A percentile compares a stretch with the other conserved stretches of the same genome.
These are phyloP conservation scores for Camillea tinctor DNA, from an alignment of 2,329 filamentous ascomycete species.

Conservation along the genomic window DNA sequence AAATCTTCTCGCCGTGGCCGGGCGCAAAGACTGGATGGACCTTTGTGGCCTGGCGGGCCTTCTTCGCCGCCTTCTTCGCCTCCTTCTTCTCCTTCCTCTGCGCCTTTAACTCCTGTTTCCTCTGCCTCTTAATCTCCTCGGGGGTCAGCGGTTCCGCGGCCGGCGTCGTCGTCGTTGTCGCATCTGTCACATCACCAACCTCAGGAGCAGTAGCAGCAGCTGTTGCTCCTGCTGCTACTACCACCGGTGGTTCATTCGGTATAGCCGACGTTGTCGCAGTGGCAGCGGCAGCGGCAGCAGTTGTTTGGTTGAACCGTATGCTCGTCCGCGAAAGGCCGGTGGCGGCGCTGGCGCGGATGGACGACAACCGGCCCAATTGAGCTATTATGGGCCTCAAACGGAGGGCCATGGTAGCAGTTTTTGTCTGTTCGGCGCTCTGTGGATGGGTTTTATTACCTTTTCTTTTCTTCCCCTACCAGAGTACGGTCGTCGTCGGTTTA, in stretches of 20 bases:
- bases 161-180: too few relatives aligned
- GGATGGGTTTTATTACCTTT: conserved; percentile 5
- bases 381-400: conserved; percentile 36
- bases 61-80: conserved; percentile 19
- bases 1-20: conserved; percentile 58
- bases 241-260: too few relatives aligned
- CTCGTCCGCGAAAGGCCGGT: conserved; percentile 39
- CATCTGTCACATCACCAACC: too few relatives aligned
- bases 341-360: conserved; percentile 8
- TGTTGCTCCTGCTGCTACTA: too few relatives aligned
- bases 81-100: conserved; percentile 9
- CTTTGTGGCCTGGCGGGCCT: too few relatives aligned
- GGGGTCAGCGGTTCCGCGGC: too few relatives aligned
- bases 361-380: conserved; percentile 42
- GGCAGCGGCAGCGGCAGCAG: neutral
- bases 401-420: conserved; percentile 38
- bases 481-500: too few relatives aligned
- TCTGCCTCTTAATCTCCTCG: conserved; percentile 11
- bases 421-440: neutral
- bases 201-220: too few relatives aligned
- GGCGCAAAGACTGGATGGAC: conserved; percentile 25
- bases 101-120: conserved; percentile 8
- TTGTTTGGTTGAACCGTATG: conserved; percentile 39
- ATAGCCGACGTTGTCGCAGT: too few relatives aligned
- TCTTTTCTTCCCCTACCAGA: too few relatives aligned